phyloP scores from a whole-genome alignment of 331 rosid species.

The Malus hybrid region DNA sequence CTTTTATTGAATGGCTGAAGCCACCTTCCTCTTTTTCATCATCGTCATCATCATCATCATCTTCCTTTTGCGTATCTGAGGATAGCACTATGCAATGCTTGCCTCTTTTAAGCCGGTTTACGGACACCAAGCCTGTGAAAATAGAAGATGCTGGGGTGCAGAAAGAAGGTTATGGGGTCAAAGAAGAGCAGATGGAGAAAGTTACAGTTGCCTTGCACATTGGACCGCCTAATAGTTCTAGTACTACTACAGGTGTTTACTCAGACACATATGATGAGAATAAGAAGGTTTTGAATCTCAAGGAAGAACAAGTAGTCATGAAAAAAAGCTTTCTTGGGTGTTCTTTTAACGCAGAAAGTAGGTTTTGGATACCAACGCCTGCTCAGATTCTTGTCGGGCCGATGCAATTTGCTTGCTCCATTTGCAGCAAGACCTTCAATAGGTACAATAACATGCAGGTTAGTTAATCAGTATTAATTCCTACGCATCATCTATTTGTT shows the following conservation, averaged over 20 bases:
- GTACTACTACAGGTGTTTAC: background rate
- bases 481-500: background rate
- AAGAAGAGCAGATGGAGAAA: constrained; percentile 46
- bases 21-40: constrained; percentile 48
- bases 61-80: constrained; percentile 11
- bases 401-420: constrained; percentile 94
- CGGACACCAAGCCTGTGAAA: constrained; percentile 21
- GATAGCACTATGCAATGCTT: constrained; percentile 42
- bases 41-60: constrained; percentile 4
- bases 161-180: constrained; percentile 33
- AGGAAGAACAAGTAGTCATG: constrained; percentile 28
- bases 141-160: constrained; percentile 33
- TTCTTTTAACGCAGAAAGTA: constrained; percentile 38
- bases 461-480: background rate
- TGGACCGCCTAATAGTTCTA: constrained; percentile 49
- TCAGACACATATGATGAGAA: background rate
- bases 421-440: constrained; percentile 87
- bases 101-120: constrained; percentile 43
- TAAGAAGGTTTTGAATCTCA: constrained; percentile 19
- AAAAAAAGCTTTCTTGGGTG: constrained; percentile 24
- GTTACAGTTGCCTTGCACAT: constrained; percentile 71
- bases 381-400: constrained; percentile 95
- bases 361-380: constrained; percentile 96
- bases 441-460: constrained; percentile 99
- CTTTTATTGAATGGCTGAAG: constrained; percentile 90